Evolutionary conservation across 23 red algal species (phyloP), one percentile per base, ranked within the genome.

Genomic region (Gracilaria gracilis): DNA sequence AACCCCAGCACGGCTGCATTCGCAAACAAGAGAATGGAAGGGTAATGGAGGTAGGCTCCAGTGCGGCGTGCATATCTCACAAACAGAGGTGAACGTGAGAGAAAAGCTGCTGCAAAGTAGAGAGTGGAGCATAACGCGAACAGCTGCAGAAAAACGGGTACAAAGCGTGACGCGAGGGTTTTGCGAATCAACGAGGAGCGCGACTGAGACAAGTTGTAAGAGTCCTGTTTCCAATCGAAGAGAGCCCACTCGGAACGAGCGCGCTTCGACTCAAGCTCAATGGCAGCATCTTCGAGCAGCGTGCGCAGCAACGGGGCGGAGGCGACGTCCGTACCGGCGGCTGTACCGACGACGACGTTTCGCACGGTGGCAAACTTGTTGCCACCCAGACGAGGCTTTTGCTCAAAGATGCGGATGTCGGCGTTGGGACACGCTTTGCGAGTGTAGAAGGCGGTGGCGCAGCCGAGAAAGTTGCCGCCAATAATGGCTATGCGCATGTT

Each of bases 391-490:
- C 36, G 47, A 65, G 71, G 27, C n/a, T 24, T 16, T 1, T 42
- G 67, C 15, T 89, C 85, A 42, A 89, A 89, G 72, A 89, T 51
- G 23, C 36, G 35, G 31, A 89, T 89, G 46, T 50, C 27, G 19
- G 62, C 47, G 42, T 50, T 27, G 16, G 75, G 59, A 29, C 71
- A 31, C 20, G 67, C 67, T 23, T 61, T 36, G 3, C 89, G 76
- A 0, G 37, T 77, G 81, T 93, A 85, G 64, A 85, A 57, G 33
- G 89, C 89, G 28, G 89, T 74, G 37, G 77, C 79, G 32, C 70
- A 93, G 65, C 89, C 89, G 48, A 93, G 80, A 64, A 93, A 62
- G 58, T 93, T 93, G 66, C 70, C 89, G 79, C 89, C 89, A 38
- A 93, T 62, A 13, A 93, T 75, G 66, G 89, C 89, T 17, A 93